Evolutionary conservation across 2,329 filamentous ascomycete species (phyloP).

Genomic region (Talaromyces funiculosus): DNA sequence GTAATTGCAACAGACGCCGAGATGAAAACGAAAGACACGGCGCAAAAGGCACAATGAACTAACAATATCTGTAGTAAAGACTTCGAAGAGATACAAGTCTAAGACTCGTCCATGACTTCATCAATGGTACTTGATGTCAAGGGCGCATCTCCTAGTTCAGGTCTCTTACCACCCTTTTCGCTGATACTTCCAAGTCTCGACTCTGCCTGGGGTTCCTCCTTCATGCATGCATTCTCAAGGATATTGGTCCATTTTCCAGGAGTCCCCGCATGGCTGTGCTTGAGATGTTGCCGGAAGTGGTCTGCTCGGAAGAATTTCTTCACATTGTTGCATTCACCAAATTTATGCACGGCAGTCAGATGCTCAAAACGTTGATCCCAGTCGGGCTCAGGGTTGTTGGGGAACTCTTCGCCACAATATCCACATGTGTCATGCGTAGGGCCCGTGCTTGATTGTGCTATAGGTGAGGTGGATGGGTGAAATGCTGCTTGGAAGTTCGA

Average conservation of each 20-base stretch:
- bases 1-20: not conserved
- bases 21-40: no score
- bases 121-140: slow-evolving; percentile 19
- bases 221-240: slow-evolving; percentile 94
- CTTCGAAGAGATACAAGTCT: not conserved
- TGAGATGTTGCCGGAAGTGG: slow-evolving; percentile 95
- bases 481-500: slow-evolving; percentile 72
- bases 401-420: slow-evolving; percentile 91
- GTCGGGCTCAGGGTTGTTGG: slow-evolving; percentile 67
- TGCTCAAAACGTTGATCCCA: slow-evolving; percentile 85
- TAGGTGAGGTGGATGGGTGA: slow-evolving; percentile 62
- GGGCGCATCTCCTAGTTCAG: slow-evolving; percentile 11
- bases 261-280: slow-evolving; percentile 92
- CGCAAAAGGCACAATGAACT: no score
- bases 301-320: slow-evolving; percentile 98
- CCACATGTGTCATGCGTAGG: slow-evolving; percentile 68
- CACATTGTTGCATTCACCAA: slow-evolving; percentile 92
- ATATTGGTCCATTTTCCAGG: slow-evolving; percentile 99
- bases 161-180: slow-evolving; percentile 17
- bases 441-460: slow-evolving; percentile 29
- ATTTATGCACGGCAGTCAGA: slow-evolving; percentile 88
- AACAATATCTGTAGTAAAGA: no score
- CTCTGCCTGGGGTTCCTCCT: slow-evolving; percentile 59
- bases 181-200: slow-evolving; percentile 20
- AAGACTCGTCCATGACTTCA: slow-evolving; percentile 20